These are phyloP conservation scores for Kingdonia uniflora DNA, from an alignment of 164 flowering plant species.

Conservation along the genomic window DNA sequence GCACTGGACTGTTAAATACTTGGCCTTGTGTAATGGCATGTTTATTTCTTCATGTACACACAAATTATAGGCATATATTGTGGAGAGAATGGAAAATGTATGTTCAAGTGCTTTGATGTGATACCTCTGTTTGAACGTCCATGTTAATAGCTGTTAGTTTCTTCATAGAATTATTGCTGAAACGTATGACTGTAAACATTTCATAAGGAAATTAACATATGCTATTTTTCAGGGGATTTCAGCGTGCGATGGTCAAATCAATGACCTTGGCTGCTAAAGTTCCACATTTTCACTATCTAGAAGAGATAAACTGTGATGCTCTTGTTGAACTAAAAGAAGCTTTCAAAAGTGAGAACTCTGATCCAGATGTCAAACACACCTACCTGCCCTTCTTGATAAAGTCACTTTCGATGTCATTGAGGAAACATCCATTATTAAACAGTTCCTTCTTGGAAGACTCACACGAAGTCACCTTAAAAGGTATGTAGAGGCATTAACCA, in stretches of 20 bases:
- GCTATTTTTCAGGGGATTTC: conserved; percentile 61
- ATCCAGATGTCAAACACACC: conserved; percentile 62
- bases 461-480: conserved; percentile 66
- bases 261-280: conserved; percentile 90
- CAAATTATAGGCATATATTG: no score
- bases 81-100: no score
- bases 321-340: conserved; percentile 60
- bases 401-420: conserved; percentile 79
- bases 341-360: conserved; percentile 61
- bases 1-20: no score
- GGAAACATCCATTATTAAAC: conserved; percentile 69
- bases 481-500: conserved; percentile 24
- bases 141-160: no score
- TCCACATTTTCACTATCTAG: conserved; percentile 94
- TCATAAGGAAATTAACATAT: not conserved
- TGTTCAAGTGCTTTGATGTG: no score
- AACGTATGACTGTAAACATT: not conserved
- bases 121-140: no score
- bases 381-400: conserved; percentile 75
- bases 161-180: not conserved
- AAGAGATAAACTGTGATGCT: conserved; percentile 82
- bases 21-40: no score
- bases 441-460: conserved; percentile 74
- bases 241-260: conserved; percentile 85
- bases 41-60: no score